These are phyloP conservation scores for Mortierella polycephala DNA, from an alignment of 371 early-diverging fungal species.

Conservation along the genomic window DNA sequence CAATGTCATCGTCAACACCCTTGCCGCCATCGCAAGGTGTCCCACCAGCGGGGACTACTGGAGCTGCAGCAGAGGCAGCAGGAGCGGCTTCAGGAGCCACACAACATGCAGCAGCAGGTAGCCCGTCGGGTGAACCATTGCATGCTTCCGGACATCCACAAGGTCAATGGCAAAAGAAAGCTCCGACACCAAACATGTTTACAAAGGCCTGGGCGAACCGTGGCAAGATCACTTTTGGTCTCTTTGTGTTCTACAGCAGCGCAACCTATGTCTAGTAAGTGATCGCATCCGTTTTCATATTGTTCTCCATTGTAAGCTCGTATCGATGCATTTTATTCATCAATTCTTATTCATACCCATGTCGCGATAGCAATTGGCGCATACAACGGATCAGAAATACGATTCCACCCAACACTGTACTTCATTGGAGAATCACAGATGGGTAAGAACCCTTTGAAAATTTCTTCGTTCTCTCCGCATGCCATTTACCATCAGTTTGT, in stretches of 20 bases:
- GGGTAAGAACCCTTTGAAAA: conserved; percentile 20
- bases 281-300: background rate
- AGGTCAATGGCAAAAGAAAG: background rate
- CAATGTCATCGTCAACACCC: conserved; percentile 28
- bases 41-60: background rate
- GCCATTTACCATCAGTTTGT: no score
- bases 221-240: conserved; percentile 47
- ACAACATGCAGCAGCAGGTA: background rate
- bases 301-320: background rate
- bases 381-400: conserved; percentile 42
- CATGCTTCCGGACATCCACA: background rate
- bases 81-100: background rate
- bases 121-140: background rate
- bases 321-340: background rate
- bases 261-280: conserved; percentile 38
- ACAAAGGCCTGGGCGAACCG: conserved; percentile 30
- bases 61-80: background rate
- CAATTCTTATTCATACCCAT: background rate
- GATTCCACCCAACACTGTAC: conserved; percentile 51
- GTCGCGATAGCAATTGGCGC: conserved; percentile 30
- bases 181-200: conserved; percentile 7
- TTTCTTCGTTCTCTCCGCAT: background rate
- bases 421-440: conserved; percentile 53
- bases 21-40: conserved; percentile 2
- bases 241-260: conserved; percentile 38